Conservation (phyloP, 169 alveolate genomes). For the Plasmodium inui region DNA sequence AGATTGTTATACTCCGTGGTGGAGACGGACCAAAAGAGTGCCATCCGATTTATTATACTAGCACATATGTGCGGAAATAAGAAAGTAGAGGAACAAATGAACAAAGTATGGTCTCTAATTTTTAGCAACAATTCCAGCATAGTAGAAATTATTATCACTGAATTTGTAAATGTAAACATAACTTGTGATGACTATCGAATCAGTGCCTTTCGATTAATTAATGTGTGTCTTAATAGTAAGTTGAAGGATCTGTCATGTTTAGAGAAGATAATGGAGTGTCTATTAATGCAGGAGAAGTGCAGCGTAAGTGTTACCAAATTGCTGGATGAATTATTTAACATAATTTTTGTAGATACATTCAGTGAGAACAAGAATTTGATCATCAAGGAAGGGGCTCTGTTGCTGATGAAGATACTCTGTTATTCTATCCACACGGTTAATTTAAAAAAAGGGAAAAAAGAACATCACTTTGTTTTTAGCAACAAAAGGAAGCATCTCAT, state of each 20-base stretch:
- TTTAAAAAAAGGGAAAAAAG: conserved; percentile 57
- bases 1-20: conserved; percentile 78
- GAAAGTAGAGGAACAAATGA: conserved; percentile 77
- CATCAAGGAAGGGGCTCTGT: conserved; percentile 66
- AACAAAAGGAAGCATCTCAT: conserved; percentile 54
- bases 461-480: conserved; percentile 37
- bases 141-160: conserved; percentile 81
- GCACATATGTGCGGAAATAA: conserved; percentile 83
- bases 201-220: conserved; percentile 65
- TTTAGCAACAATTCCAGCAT: conserved; percentile 84
- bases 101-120: conserved; percentile 83
- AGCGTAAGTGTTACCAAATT: conserved; percentile 29
- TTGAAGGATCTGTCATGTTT: conserved; percentile 62
- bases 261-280: conserved; percentile 62
- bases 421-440: conserved; percentile 39
- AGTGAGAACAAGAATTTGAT: conserved; percentile 58
- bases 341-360: conserved; percentile 59
- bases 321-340: conserved; percentile 62
- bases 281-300: conserved; percentile 46
- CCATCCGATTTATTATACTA: conserved; percentile 79
- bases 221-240: conserved; percentile 47
- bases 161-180: conserved; percentile 77
- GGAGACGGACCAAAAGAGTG: conserved; percentile 83
- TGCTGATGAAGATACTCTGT: conserved; percentile 58
- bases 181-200: conserved; percentile 56